Evolutionary conservation across 495 filamentous ascomycete genomes (phyloP).

Genomic region (Penicillium subrubescens): DNA sequence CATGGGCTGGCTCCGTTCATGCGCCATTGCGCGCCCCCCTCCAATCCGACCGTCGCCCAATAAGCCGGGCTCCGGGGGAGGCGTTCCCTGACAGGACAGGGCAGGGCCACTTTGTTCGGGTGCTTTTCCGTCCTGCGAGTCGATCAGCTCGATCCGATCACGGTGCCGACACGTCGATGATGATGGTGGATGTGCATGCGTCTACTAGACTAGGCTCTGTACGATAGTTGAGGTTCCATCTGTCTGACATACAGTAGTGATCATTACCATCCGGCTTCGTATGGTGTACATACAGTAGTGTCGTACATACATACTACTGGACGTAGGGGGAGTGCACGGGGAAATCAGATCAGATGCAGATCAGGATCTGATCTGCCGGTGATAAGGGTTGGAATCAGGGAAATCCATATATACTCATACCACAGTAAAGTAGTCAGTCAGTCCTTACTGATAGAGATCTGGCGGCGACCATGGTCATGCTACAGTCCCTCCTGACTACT

Average conservation of each 20-base stretch:
- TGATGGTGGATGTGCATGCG: not conserved
- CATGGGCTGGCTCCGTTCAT: conserved; percentile 15
- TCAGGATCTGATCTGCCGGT: conserved; percentile 2
- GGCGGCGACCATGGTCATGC: not conserved
- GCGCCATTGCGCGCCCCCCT: conserved; percentile 2
- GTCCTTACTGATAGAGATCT: not conserved
- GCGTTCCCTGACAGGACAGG: conserved; percentile 9
- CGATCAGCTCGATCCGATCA: conserved; percentile 5
- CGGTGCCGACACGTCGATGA: not conserved
- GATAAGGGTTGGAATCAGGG: not conserved
- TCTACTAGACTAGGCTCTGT: not conserved
- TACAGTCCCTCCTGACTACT: not conserved
- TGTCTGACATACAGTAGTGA: not conserved
- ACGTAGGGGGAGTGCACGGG: not conserved
- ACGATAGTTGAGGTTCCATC: not conserved
- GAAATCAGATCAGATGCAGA: conserved; percentile 6
- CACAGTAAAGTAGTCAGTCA: not conserved
- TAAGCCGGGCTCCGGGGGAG: not conserved
- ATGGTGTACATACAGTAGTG: not conserved
- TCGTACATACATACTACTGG: not conserved
- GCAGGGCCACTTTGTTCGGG: not conserved
- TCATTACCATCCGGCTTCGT: not conserved
- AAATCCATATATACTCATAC: too few relatives aligned
- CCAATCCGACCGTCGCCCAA: conserved; percentile 1
- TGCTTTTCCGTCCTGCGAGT: conserved; percentile 7